phyloP scores from a whole-genome alignment of 2,329 filamentous ascomycete genomes.

The Fusarium armeniacum region DNA sequence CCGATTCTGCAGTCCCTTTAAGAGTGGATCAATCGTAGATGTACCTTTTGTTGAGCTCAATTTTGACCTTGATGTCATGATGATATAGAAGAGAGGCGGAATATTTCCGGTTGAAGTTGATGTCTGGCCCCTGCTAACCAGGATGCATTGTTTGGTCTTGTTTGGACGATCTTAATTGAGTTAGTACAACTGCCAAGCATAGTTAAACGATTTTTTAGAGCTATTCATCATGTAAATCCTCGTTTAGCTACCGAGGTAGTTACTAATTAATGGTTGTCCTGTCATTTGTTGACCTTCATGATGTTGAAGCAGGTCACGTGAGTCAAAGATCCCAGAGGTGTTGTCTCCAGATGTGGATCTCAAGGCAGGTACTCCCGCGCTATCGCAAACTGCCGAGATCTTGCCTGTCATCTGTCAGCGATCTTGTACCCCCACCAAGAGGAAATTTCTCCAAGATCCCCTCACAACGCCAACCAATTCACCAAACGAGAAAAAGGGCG shows the following conservation, averaged over 20 bases:
- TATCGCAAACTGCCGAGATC: background rate
- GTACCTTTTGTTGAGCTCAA: no score
- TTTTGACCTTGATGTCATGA: no score
- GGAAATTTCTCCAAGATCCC: slow-evolving; percentile 47
- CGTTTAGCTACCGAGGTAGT: no score
- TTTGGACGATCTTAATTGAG: background rate
- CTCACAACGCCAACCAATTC: slow-evolving; percentile 26
- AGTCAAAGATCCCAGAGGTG: background rate
- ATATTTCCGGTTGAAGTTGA: background rate
- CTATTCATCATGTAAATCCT: background rate
- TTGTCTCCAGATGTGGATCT: background rate
- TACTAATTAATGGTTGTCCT: no score
- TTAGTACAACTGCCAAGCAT: no score
- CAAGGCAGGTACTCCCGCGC: background rate
- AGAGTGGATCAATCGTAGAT: background rate
- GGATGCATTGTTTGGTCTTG: background rate
- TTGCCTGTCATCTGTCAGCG: slow-evolving; percentile 22
- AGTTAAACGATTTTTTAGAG: background rate
- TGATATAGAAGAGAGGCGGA: background rate
- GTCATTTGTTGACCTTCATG: background rate
- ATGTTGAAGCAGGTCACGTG: slow-evolving; percentile 32
- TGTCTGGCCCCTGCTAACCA: background rate
- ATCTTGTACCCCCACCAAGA: slow-evolving; percentile 28
- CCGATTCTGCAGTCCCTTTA: background rate
- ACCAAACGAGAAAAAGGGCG: background rate